Conservation (phyloP, 2,329 filamentous ascomycete species). For the Pyrenophora seminiperda region DNA sequence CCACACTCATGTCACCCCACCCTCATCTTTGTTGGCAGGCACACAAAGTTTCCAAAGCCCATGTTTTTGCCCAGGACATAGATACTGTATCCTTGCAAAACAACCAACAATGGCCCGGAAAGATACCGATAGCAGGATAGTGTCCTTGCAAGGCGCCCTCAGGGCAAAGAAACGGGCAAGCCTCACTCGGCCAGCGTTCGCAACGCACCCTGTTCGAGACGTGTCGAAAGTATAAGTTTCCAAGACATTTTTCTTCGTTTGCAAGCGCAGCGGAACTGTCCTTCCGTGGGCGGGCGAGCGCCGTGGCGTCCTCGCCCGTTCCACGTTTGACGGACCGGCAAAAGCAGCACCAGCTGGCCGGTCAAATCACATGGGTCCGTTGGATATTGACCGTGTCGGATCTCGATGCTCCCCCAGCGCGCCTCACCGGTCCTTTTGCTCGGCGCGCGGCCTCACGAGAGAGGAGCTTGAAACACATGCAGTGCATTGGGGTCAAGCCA, state of each 20-base stretch:
- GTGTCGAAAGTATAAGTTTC: slow-evolving; percentile 4
- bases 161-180: no score
- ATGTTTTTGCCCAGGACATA: no score
- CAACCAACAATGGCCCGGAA: no score
- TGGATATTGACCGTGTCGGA: background rate
- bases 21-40: no score
- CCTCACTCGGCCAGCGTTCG: slow-evolving; percentile 1
- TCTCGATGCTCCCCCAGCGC: slow-evolving; percentile 8
- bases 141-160: no score
- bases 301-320: no score
- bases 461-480: slow-evolving; percentile 21
- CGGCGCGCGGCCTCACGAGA: slow-evolving; percentile 14
- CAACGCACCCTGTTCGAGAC: slow-evolving; percentile 8
- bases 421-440: slow-evolving; percentile 9
- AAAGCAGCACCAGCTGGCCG: slow-evolving; percentile 6
- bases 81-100: no score
- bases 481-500: slow-evolving; percentile 19
- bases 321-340: no score
- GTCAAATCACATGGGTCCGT: background rate
- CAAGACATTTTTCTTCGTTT: no score
- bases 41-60: no score
- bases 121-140: no score
- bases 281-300: slow-evolving; percentile 11
- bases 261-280: slow-evolving; percentile 5
- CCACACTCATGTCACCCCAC: no score